Base-by-base conservation (phyloP, 495 filamentous ascomycete species). In the Glutinoglossum americanum region DNA sequence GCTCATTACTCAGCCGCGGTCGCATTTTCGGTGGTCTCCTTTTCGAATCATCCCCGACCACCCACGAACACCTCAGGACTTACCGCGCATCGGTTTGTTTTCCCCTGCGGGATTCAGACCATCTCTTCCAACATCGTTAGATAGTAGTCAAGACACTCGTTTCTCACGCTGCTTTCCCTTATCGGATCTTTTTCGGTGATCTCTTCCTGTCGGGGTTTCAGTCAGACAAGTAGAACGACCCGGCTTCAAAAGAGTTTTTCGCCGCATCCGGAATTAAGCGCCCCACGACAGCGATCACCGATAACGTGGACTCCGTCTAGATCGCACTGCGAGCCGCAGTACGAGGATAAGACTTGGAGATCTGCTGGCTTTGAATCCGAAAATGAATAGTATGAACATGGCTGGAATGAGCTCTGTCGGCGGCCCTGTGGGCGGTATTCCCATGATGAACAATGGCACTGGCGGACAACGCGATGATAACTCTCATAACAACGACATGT, bases 301-400 rank as follows among this genome's bases (percentile, higher is more conserved):
- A 56, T n/a, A 56, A 56, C 54, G 39, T 39, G 25, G 39, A 41
- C 23, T 27, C 32, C 11, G 17, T 27, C 54, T 1, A 39, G 10
- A 56, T 39, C 54, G 32, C 30, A 30, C 32, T 45, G 54, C 32
- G 10, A 33, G 23, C 33, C 32, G 54, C 32, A 39, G 26, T 33
- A 30, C 49, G 28, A 53, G 49, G 28, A 13, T 32, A 32, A 53
- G 23, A 11, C 49, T 30, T 23, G 26, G 49, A 2, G 49, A n/a
- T 21, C 26, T 30, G 3, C 49, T 17, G 23, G 47, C 15, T 44
- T 39, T n/a, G 39, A 45, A 23, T 56, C 11, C 55, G 39, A 61
- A 57, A 53, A 67, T 68, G 66, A 68, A 63, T 57, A 60, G 63
- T 57, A 64, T 68, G 57, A 62, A 60, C 51, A 65, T 68, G 66